Percentiles rank a stretch among this genome's conserved stretches.
Evolutionary conservation across 306 rosid species (phyloP).

Genomic region (Chamaecrista fasciculata): DNA sequence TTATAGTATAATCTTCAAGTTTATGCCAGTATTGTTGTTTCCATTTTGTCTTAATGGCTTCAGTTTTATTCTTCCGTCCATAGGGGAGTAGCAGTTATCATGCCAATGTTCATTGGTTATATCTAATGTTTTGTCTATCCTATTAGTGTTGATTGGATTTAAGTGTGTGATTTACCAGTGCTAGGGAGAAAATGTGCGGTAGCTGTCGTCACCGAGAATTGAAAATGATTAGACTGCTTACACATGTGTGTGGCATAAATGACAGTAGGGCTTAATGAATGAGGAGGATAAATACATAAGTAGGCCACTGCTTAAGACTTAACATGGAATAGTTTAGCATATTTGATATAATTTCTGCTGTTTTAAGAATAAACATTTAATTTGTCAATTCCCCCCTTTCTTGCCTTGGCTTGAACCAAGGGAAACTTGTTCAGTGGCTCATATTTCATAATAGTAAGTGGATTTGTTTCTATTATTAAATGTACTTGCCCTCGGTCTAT

Average conservation of each 20-base stretch:
- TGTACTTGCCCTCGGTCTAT: too few species aligned
- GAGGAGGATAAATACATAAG: not conserved
- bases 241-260: not conserved
- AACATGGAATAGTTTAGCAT: not conserved
- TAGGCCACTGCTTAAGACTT: not conserved
- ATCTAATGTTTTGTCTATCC: not conserved
- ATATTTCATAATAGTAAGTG: too few species aligned
- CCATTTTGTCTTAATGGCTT: slow-evolving; percentile 17
- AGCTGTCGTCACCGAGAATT: not conserved
- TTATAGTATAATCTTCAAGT: slow-evolving; percentile 10
- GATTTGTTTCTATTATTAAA: too few species aligned
- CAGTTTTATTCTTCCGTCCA: slow-evolving; percentile 4
- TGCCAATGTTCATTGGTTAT: slow-evolving; percentile 15
- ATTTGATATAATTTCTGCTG: not conserved
- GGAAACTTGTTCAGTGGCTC: not conserved
- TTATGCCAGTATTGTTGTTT: not conserved
- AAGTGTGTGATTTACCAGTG: slow-evolving; percentile 6
- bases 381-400: slow-evolving; percentile 1
- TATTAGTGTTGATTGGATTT: not conserved
- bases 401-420: not conserved
- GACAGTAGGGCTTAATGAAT: not conserved
- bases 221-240: too few species aligned
- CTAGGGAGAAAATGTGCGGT: not conserved
- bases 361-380: not conserved
- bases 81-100: not conserved